Evolutionary conservation across 768 basidiomycete genomes (phyloP).

Genomic region (Tulasnella sp.): DNA sequence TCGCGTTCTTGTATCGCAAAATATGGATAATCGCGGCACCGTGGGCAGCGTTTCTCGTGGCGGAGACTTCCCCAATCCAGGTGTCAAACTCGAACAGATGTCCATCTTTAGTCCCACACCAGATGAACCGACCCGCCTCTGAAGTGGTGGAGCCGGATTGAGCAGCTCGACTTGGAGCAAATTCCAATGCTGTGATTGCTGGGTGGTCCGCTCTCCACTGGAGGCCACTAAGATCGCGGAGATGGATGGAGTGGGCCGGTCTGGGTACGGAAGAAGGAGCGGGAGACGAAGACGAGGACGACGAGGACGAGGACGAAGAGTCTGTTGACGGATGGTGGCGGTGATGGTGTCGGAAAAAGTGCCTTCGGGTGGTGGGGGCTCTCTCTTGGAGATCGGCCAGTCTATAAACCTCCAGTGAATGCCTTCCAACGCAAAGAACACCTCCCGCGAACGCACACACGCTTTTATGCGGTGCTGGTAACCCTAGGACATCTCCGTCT

Average conservation of each 20-base stretch:
- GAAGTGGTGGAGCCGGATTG: conserved; percentile 35
- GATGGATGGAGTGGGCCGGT: conserved; percentile 52
- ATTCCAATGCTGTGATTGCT: conserved; percentile 77
- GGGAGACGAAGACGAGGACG: background rate
- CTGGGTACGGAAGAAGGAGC: conserved; percentile 32
- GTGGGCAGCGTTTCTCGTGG: conserved; percentile 66
- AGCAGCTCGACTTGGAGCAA: conserved; percentile 56
- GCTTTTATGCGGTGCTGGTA: conserved; percentile 62
- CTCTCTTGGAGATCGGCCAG: conserved; percentile 41
- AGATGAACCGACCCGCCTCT: conserved; percentile 66
- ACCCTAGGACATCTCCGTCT: conserved; percentile 48
- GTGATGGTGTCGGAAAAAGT: background rate
- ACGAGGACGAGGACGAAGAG: background rate
- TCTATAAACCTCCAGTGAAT: conserved; percentile 65
- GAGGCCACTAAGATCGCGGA: conserved; percentile 65
- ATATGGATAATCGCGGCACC: conserved; percentile 68
- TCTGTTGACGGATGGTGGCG: background rate
- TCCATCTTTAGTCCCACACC: conserved; percentile 92
- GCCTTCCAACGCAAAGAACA: conserved; percentile 59
- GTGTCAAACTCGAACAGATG: conserved; percentile 83
- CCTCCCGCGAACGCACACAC: conserved; percentile 61
- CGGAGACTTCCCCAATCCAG: conserved; percentile 58
- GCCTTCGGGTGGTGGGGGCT: background rate
- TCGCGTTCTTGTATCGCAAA: conserved; percentile 66
- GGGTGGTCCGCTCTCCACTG: conserved; percentile 61